Evolutionary conservation across 768 basidiomycete species (phyloP).

Genomic region (Panaeolus papilionaceus): DNA sequence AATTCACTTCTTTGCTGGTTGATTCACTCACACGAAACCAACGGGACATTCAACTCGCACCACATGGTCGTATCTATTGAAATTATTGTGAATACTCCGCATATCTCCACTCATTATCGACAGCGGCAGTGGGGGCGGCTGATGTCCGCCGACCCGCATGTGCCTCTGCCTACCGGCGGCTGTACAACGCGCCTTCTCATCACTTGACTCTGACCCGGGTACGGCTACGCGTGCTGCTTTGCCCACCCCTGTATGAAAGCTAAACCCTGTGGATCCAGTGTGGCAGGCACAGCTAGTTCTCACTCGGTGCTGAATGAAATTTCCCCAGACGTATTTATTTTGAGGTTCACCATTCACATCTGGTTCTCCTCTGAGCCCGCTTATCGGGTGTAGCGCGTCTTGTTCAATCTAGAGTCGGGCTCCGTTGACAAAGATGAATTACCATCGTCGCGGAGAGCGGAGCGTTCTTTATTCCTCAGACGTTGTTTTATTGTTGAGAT

Average conservation of each 20-base stretch:
- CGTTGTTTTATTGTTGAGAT: no score
- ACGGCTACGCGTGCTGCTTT: neutral
- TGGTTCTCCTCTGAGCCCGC: neutral
- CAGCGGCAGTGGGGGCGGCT: conserved; percentile 11
- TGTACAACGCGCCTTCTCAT: conserved; percentile 5
- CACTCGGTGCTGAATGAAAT: neutral
- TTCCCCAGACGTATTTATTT: neutral
- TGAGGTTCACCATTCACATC: neutral
- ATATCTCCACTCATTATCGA: conserved; percentile 1
- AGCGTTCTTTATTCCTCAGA: no score
- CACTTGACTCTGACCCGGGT: conserved; percentile 9
- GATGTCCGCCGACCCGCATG: conserved; percentile 14
- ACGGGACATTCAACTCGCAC: neutral
- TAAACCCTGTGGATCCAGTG: conserved; percentile 8
- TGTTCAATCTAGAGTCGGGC: neutral
- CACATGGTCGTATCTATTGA: neutral
- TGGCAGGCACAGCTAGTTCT: neutral
- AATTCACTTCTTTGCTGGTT: neutral
- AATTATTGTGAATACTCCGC: neutral
- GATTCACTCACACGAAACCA: neutral
- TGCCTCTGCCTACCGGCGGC: conserved; percentile 10
- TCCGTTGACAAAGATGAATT: no score
- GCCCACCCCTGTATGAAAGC: neutral
- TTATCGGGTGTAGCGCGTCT: neutral
- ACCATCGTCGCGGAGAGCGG: no score